These are phyloP conservation scores for Macrolepiota albuminosa DNA, from an alignment of 768 basidiomycete species.

Conservation along the genomic window DNA sequence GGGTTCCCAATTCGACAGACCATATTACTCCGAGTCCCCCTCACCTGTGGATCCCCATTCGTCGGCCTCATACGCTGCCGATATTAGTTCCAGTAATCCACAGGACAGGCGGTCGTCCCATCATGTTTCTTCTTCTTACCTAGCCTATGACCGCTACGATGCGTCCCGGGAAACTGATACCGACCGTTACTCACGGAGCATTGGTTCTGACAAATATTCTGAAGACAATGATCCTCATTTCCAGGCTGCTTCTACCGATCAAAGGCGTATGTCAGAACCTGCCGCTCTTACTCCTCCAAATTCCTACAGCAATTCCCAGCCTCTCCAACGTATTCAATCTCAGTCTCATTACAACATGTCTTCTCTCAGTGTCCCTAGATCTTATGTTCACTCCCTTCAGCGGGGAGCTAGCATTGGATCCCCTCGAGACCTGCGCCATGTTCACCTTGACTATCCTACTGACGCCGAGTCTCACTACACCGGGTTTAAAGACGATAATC, in stretches of 20 bases:
- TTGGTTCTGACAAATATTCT: slow-evolving; percentile 29
- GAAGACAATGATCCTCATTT: slow-evolving; percentile 28
- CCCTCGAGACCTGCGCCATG: slow-evolving; percentile 36
- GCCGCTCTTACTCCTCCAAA: slow-evolving; percentile 37
- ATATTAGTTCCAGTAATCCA: slow-evolving; percentile 37
- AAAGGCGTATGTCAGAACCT: slow-evolving; percentile 69
- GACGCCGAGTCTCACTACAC: slow-evolving; percentile 22
- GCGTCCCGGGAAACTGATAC: slow-evolving; percentile 28
- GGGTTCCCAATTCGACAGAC: slow-evolving; percentile 18
- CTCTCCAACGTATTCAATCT: slow-evolving; percentile 37
- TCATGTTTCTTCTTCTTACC: slow-evolving; percentile 34
- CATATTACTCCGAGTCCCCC: slow-evolving; percentile 37
- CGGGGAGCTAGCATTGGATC: slow-evolving; percentile 43
- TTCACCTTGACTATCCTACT: slow-evolving; percentile 31
- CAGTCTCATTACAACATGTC: slow-evolving; percentile 33
- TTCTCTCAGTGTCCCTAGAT: slow-evolving; percentile 26
- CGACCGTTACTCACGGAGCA: slow-evolving; percentile 35
- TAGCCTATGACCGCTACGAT: slow-evolving; percentile 34
- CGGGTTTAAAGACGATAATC: slow-evolving; percentile 33
- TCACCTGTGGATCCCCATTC: slow-evolving; percentile 38
- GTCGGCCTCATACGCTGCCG: slow-evolving; percentile 29
- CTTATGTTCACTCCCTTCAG: slow-evolving; percentile 40
- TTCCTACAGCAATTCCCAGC: slow-evolving; percentile 29
- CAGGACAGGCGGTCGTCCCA: slow-evolving; percentile 38
- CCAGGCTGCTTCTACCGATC: slow-evolving; percentile 41